A percentile compares a stretch with the other conserved stretches of the same genome.
These are phyloP conservation scores for Fusarium camptoceras DNA, from an alignment of 2,329 filamentous ascomycete genomes.

Conservation along the genomic window DNA sequence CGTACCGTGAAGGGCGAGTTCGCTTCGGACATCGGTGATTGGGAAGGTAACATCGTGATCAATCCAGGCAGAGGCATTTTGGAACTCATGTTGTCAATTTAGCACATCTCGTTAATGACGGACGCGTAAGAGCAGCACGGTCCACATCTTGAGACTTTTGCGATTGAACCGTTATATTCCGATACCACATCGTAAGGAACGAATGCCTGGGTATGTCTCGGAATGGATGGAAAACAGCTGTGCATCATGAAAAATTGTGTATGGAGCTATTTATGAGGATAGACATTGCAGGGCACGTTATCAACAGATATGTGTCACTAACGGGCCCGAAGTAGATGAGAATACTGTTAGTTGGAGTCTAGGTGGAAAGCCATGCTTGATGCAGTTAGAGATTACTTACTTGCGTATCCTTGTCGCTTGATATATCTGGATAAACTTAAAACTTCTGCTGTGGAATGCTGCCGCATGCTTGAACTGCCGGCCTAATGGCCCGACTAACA, in stretches of 20 bases:
- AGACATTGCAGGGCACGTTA: fast-evolving
- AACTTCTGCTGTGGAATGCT: neutral
- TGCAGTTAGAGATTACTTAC: neutral
- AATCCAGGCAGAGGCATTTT: too few relatives aligned
- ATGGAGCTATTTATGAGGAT: neutral
- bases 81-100: too few relatives aligned
- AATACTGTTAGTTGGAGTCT: neutral
- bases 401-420: neutral
- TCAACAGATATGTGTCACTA: neutral
- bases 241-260: neutral
- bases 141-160: neutral
- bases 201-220: neutral
- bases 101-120: neutral
- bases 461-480: neutral
- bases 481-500: neutral
- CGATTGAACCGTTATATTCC: neutral
- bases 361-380: neutral
- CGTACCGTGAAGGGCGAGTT: too few relatives aligned
- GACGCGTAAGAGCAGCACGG: neutral
- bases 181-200: neutral
- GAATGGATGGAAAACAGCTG: neutral
- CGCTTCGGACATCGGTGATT: too few relatives aligned
- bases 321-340: too few relatives aligned
- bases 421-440: neutral
- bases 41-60: too few relatives aligned